Evolutionary conservation across 306 rosid genomes (phyloP).

Genomic region (Vicia villosa): DNA sequence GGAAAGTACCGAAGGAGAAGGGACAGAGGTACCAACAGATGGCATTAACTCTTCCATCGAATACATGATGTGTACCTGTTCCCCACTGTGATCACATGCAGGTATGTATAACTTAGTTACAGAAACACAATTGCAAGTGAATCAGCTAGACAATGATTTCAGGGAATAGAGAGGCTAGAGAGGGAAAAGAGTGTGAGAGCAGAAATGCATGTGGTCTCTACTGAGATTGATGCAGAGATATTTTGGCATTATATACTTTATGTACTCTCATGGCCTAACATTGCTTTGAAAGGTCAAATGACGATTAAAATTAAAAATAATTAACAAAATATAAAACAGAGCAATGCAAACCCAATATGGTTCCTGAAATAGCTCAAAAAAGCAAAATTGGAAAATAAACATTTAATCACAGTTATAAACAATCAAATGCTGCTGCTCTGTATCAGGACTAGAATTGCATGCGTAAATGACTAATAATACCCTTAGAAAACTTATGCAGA

Average conservation of each 20-base stretch:
- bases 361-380: slow-evolving; percentile 28
- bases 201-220: slow-evolving; percentile 7
- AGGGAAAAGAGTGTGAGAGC: neutral
- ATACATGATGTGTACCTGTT: slow-evolving; percentile 81
- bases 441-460: slow-evolving; percentile 13
- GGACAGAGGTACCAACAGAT: slow-evolving; percentile 83
- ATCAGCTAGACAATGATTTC: slow-evolving; percentile 2
- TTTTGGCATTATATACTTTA: slow-evolving; percentile 21
- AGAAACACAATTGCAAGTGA: slow-evolving; percentile 27
- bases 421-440: slow-evolving; percentile 20
- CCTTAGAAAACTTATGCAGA: slow-evolving; percentile 8
- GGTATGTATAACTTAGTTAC: slow-evolving; percentile 36
- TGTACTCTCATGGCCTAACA: slow-evolving; percentile 12
- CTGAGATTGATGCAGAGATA: slow-evolving; percentile 20
- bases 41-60: slow-evolving; percentile 96
- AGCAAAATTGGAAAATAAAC: neutral
- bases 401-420: slow-evolving; percentile 28
- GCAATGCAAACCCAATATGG: slow-evolving; percentile 14
- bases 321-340: slow-evolving; percentile 8
- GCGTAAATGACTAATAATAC: slow-evolving; percentile 16
- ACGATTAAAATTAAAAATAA: neutral
- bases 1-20: slow-evolving; percentile 82
- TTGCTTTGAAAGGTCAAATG: slow-evolving; percentile 28
- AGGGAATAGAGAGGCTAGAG: slow-evolving; percentile 18
- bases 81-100: slow-evolving; percentile 63